Conservation (phyloP, 371 early-diverging fungal species). For the Dentiscutata heterogama region DNA sequence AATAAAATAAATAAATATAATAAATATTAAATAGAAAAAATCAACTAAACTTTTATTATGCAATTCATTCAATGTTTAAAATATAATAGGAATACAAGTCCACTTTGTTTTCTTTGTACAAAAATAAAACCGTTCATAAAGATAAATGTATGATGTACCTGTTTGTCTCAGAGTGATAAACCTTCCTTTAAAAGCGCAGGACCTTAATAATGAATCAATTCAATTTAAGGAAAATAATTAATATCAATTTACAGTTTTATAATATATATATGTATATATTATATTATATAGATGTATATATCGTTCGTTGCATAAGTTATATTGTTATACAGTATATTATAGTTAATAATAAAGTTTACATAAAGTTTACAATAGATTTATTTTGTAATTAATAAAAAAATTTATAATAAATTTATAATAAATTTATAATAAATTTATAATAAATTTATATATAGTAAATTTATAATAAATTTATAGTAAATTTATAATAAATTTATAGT, state of each 20-base stretch:
- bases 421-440: no score
- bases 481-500: no score
- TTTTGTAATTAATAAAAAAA: no score
- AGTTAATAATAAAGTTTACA: no score
- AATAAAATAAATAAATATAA: neutral
- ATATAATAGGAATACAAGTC: neutral
- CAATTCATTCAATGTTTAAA: neutral
- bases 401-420: no score
- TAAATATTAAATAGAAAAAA: no score
- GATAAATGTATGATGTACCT: conserved; percentile 44
- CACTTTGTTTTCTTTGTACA: no score
- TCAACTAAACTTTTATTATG: neutral
- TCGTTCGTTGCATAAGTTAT: neutral
- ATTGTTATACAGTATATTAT: no score
- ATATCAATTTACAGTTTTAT: neutral
- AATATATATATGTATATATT: conserved; percentile 44
- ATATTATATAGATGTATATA: conserved; percentile 22
- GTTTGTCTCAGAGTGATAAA: conserved; percentile 51
- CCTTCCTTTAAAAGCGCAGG: conserved; percentile 55
- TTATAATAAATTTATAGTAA: no score
- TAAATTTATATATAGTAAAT: no score
- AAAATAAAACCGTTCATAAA: conserved; percentile 45
- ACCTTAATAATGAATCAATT: conserved; percentile 47
- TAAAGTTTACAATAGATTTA: no score
- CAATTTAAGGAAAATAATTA: conserved; percentile 44